Base-by-base conservation (phyloP, 768 basidiomycete genomes). In the Porphyrellus cyaneotinctus region DNA sequence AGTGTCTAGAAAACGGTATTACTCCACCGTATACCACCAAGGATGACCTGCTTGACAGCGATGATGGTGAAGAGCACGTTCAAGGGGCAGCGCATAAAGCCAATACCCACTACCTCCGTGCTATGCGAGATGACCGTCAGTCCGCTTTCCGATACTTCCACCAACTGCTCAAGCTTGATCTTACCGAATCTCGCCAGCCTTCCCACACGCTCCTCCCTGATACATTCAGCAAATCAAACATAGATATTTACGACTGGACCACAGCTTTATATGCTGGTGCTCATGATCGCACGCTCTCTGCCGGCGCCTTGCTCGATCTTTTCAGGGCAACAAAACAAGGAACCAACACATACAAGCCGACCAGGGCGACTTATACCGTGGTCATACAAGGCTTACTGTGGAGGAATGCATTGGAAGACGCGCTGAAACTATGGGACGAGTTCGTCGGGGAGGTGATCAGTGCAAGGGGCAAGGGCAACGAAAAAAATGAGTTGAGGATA, bases 331-430 rank as follows among this genome's bases (percentile, higher is more conserved):
- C 69, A 6, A 63, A 60, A 3, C 54, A 60, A 15, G 56, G 54
- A 32, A 63, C 64, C n/a, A 57, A 38, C 43, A 49, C 62, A 18
- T 67, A 78, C 22, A 68, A 65, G 24, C 75, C 78, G 0, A 79
- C 73, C 3, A 67, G 74, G 13, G 76, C 70, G 0, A 75, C 82
- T 0, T 78, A 83, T 58, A 83, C 81, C 18, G 67, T 81, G 26
- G 66, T 83, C 52, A 73, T 87, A 36, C 75, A 75, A 28, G 83
- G 78, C 1, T 67, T 87, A 9, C 57, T 84, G 13, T 66, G 69
- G 12, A 78, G 78, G 43, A 57, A 68, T 24, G 72, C 74, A 14
- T 67, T 65, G 49, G 44, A 61, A 8, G 62, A 70, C 2, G 83
- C 85, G 0, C 60, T 73, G 33, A 57, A 58, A 2, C 66, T 74